Evolutionary conservation across 1,284 basidiomycete species (phyloP).

Genomic region (Thecaphora thlaspeos): DNA sequence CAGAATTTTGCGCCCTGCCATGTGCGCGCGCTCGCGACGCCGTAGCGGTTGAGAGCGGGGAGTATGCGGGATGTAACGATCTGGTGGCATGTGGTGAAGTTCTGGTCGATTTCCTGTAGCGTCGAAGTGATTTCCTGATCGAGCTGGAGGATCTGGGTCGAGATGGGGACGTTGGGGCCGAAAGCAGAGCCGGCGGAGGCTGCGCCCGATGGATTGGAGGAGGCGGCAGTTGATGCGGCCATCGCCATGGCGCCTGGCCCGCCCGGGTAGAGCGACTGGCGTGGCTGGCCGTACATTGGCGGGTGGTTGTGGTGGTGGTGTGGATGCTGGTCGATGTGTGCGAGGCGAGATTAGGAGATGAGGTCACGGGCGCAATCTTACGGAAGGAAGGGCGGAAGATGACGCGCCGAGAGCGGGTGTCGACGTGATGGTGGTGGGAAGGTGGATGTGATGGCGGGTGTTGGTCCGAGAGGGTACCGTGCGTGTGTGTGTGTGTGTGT

Average conservation of each 20-base stretch:
- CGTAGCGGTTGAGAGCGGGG: conserved; percentile 83
- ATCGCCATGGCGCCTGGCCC: conserved; percentile 8
- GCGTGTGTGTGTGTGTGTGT: too few relatives aligned
- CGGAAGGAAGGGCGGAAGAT: too few relatives aligned
- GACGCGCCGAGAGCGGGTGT: too few relatives aligned
- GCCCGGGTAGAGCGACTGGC: conserved; percentile 34
- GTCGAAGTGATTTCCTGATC: conserved; percentile 87
- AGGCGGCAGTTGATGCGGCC: background rate
- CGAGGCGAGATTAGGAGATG: too few relatives aligned
- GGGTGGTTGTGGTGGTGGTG: background rate
- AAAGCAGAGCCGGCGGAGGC: too few relatives aligned
- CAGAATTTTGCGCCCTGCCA: conserved; percentile 90
- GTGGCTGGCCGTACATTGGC: conserved; percentile 28
- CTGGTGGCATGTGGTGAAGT: conserved; percentile 85
- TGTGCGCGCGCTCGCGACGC: conserved; percentile 79
- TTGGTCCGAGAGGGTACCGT: too few relatives aligned
- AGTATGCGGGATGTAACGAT: conserved; percentile 77
- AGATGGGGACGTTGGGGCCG: conserved; percentile 58
- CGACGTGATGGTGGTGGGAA: too few relatives aligned
- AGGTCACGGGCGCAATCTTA: too few relatives aligned
- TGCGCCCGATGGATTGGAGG: too few relatives aligned
- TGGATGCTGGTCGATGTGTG: background rate
- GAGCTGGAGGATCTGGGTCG: conserved; percentile 87
- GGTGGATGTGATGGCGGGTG: too few relatives aligned
- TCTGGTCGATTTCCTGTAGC: conserved; percentile 82